Base-by-base conservation (phyloP, 495 filamentous ascomycete species). In the Aspergillus sclerotiicarbonarius region DNA sequence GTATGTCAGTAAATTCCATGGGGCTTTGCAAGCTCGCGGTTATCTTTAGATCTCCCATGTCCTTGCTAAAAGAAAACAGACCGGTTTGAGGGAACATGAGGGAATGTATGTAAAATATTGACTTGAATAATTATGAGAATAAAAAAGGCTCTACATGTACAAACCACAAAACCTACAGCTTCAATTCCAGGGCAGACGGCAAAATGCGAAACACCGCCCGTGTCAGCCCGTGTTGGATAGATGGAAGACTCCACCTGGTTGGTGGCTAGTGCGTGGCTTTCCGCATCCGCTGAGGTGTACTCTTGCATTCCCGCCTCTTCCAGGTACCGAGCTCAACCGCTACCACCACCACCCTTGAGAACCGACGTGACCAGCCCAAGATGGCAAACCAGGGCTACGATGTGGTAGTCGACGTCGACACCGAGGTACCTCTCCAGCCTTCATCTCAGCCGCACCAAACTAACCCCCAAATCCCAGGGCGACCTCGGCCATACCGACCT, bases 401-500 rank as follows among this genome's bases (percentile, higher is more conserved):
- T 76, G 94, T 95, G 56, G 93, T 98, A 63, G 94, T 98, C 25
- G 94, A 98, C 66, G 85, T 97, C 53, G 93, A 97, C 68, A 89
- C 90, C 62, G 93, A 98, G 80, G 91, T 91, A 73, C 10, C 21
- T 30, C n/a, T 20, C 6, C n/a, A 1, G 33, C 9, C 48, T 4
- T 18, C 12, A 21, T 56, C 20, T 8, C 44, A 6, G 8, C 13
- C 33, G 8, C 33, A 37, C 33, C 3, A 39, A 29, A 16, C 58
- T 60, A 53, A 56, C 19, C 6, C 21, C 25, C 25, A 25, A 39
- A 41, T 64, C 33, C 33, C 13, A 98, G 90, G 94, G 94, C 72
- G 94, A 98, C 78, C 87, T 98, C 59, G 94, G 94, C 65, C 91
- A 97, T 76, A 98, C 94, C 33, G 94, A 98, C 73, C 86, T 98